Evolutionary conservation across 2,329 filamentous ascomycete genomes (phyloP).

Genomic region (Epichloe baconii): DNA sequence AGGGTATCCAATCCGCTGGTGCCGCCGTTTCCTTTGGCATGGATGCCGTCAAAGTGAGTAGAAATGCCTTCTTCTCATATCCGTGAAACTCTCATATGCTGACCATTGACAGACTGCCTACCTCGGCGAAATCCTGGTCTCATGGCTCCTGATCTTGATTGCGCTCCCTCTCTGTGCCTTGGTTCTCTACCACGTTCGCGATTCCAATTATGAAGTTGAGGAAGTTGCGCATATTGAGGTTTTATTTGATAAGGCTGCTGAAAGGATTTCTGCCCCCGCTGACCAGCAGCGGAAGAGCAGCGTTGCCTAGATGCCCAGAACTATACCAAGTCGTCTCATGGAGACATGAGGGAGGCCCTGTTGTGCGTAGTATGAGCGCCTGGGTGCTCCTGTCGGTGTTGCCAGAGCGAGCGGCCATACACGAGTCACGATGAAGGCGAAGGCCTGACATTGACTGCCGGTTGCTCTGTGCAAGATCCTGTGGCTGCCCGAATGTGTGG

Average conservation of each 20-base stretch:
- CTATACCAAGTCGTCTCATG: too few species aligned
- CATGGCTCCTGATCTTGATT: conserved; percentile 2
- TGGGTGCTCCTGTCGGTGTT: too few species aligned
- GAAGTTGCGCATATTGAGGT: background rate
- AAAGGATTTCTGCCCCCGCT: background rate
- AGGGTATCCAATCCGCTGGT: conserved; percentile 68
- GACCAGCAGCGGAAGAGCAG: background rate
- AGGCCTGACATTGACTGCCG: too few species aligned
- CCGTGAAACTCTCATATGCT: background rate
- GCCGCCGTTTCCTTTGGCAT: conserved; percentile 36
- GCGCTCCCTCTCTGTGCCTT: conserved; percentile 3
- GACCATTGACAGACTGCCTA: conserved; percentile 1
- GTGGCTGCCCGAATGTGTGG: too few species aligned
- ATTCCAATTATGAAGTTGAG: conserved; percentile 3
- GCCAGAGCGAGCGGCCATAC: too few species aligned
- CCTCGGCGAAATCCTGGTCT: conserved; percentile 4
- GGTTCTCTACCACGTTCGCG: conserved; percentile 3
- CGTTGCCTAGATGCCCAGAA: background rate
- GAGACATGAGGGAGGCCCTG: too few species aligned
- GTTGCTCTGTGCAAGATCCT: too few species aligned
- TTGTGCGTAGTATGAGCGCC: too few species aligned
- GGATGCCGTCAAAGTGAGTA: conserved; percentile 18
- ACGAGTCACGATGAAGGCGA: too few species aligned
- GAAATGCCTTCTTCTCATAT: background rate
- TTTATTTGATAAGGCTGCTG: background rate